These are phyloP conservation scores for Nymphaea colorata DNA, from an alignment of 164 flowering plant species.

Conservation along the genomic window DNA sequence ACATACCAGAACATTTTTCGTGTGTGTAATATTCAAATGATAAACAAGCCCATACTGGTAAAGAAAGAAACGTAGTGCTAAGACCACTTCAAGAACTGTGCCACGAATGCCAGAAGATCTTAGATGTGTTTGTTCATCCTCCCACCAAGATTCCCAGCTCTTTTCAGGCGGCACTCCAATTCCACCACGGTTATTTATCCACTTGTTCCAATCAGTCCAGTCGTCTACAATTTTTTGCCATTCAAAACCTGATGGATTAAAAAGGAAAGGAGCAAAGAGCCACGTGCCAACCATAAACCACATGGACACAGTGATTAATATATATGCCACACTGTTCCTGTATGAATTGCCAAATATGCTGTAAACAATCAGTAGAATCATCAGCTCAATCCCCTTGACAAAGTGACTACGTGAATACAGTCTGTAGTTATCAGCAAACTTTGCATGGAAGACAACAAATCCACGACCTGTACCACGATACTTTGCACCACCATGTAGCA, in stretches of 20 bases:
- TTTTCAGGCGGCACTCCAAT: constrained; percentile 85
- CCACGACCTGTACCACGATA: constrained; percentile 94
- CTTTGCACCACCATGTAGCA: constrained; percentile 96
- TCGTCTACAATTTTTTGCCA: constrained; percentile 99
- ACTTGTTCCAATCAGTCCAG: constrained; percentile 96
- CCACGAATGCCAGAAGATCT: constrained; percentile 82
- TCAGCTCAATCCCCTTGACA: constrained; percentile 85
- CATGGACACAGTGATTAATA: constrained; percentile 75
- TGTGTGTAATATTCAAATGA: constrained; percentile 52
- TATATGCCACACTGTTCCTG: constrained; percentile 56
- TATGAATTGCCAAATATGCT: constrained; percentile 66
- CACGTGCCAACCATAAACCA: constrained; percentile 99
- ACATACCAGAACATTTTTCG: constrained; percentile 57
- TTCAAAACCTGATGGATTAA: constrained; percentile 98
- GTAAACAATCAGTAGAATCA: constrained; percentile 80
- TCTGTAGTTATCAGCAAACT: constrained; percentile 92
- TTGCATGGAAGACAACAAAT: constrained; percentile 94
- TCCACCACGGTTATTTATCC: constrained; percentile 89
- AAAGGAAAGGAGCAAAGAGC: constrained; percentile 97
- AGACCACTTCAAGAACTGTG: constrained; percentile 50
- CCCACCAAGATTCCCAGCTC: constrained; percentile 99
- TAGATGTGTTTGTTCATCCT: constrained; percentile 92
- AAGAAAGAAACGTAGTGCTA: constrained; percentile 73
- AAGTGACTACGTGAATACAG: constrained; percentile 95
- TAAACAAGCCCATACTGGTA: constrained; percentile 96